Evolutionary conservation across 345 rosid genomes (phyloP).

Genomic region (Populus ilicifolia): DNA sequence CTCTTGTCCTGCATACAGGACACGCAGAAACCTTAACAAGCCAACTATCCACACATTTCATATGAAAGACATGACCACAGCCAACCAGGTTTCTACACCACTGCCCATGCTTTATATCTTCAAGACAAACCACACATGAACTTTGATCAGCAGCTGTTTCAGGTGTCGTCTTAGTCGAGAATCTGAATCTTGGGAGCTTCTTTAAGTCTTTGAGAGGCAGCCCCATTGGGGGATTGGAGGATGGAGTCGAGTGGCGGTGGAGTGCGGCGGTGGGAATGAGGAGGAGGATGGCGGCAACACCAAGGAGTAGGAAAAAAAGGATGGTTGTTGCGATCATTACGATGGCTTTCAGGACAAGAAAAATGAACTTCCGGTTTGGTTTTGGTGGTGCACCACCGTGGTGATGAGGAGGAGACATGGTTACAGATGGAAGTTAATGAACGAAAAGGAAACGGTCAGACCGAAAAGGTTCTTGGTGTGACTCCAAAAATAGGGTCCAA

Average conservation of each 20-base stretch:
- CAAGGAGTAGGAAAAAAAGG: conserved; percentile 51
- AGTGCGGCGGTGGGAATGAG: conserved; percentile 37
- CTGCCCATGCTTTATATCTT: conserved; percentile 64
- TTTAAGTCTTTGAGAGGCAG: conserved; percentile 46
- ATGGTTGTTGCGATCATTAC: conserved; percentile 66
- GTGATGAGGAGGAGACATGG: conserved; percentile 22
- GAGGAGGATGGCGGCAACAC: conserved; percentile 52
- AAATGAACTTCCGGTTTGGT: conserved; percentile 43
- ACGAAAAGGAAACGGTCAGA: background rate
- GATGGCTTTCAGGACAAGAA: conserved; percentile 51
- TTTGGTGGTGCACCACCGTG: conserved; percentile 40
- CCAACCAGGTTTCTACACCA: conserved; percentile 69
- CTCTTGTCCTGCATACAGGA: conserved; percentile 62
- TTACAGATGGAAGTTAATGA: background rate
- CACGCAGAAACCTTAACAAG: conserved; percentile 64
- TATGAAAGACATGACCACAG: conserved; percentile 84
- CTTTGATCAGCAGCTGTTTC: conserved; percentile 18
- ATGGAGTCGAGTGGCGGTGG: conserved; percentile 39
- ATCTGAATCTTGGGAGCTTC: conserved; percentile 61
- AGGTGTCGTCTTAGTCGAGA: conserved; percentile 14
- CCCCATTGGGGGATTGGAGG: conserved; percentile 31
- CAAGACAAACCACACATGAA: conserved; percentile 75
- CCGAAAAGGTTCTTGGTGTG: background rate
- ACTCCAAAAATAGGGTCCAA: background rate
- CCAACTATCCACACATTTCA: conserved; percentile 79